A percentile compares a stretch with the other conserved stretches of the same genome.
phyloP scores from a whole-genome alignment of 768 basidiomycete species.

The Crassisporium funariophilum region DNA sequence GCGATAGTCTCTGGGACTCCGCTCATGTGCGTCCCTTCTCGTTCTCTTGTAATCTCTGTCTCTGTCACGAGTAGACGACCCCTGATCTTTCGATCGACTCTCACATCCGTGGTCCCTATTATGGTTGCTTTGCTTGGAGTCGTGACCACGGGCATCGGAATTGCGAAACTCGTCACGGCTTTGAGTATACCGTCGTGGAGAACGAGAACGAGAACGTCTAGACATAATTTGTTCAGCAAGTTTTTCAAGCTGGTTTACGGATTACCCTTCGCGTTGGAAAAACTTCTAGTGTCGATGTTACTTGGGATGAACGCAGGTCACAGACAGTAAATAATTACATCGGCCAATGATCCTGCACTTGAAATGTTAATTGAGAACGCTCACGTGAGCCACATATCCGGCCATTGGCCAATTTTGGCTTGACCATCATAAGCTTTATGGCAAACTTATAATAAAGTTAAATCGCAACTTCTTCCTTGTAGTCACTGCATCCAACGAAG shows the following conservation, averaged over 20 bases:
- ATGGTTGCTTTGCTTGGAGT: slow-evolving; percentile 4
- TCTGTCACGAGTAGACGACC: not conserved
- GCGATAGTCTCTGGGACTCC: slow-evolving; percentile 25
- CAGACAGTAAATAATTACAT: slow-evolving; percentile 2
- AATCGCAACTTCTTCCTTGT: too few relatives aligned
- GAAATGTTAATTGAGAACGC: too few relatives aligned
- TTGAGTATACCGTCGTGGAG: slow-evolving; percentile 2
- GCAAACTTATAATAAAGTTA: too few relatives aligned
- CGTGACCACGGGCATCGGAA: slow-evolving; percentile 4
- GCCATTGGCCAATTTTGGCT: too few relatives aligned
- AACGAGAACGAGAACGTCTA: slow-evolving; percentile 23
- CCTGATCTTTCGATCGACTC: not conserved
- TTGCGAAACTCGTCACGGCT: slow-evolving; percentile 6
- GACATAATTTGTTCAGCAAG: slow-evolving; percentile 15
- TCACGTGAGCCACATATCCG: too few relatives aligned
- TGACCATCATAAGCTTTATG: too few relatives aligned
- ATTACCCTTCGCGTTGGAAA: slow-evolving; percentile 3
- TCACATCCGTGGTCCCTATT: slow-evolving; percentile 22
- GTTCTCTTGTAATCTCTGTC: slow-evolving; percentile 13
- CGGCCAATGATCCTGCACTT: too few relatives aligned
- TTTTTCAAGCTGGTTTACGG: slow-evolving; percentile 7
- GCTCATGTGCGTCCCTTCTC: slow-evolving; percentile 13
- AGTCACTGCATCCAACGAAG: too few relatives aligned
- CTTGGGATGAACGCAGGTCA: not conserved
- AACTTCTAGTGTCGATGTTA: slow-evolving; percentile 2